Conservation (phyloP, 305 asterid species). For the Solanum chacoense region DNA sequence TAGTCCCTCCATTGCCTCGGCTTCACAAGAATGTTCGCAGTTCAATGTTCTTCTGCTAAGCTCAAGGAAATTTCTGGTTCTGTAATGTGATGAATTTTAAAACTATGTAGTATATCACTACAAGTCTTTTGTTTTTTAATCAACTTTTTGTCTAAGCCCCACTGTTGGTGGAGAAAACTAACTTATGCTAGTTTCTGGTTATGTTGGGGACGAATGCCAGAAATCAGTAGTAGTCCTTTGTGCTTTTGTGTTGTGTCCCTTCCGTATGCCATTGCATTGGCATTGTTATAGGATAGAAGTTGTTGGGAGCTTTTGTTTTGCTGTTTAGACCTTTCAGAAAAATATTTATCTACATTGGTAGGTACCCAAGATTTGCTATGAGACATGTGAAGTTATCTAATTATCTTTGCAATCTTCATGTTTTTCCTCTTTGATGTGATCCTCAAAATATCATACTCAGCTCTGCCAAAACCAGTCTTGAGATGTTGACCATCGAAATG, state of each 20-base stretch:
- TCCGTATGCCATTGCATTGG: neutral
- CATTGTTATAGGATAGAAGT: neutral
- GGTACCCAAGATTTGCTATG: neutral
- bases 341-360: neutral
- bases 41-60: conserved; percentile 61
- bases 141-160: neutral
- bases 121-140: neutral
- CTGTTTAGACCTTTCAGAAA: neutral
- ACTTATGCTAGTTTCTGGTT: neutral
- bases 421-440: conserved; percentile 28
- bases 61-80: neutral
- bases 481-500: conserved; percentile 77
- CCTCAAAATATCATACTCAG: conserved; percentile 87
- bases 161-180: neutral
- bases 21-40: conserved; percentile 21
- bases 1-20: conserved; percentile 33
- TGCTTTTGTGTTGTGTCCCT: neutral
- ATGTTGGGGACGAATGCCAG: neutral
- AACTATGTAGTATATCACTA: neutral
- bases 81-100: neutral
- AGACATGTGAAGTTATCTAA: neutral
- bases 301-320: neutral
- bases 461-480: conserved; percentile 77
- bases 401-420: neutral
- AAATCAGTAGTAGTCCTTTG: neutral